A percentile compares a stretch with the other conserved stretches of the same genome.
Conservation (phyloP, 352 stramenopile species). For the Vaucheria bursata region DNA sequence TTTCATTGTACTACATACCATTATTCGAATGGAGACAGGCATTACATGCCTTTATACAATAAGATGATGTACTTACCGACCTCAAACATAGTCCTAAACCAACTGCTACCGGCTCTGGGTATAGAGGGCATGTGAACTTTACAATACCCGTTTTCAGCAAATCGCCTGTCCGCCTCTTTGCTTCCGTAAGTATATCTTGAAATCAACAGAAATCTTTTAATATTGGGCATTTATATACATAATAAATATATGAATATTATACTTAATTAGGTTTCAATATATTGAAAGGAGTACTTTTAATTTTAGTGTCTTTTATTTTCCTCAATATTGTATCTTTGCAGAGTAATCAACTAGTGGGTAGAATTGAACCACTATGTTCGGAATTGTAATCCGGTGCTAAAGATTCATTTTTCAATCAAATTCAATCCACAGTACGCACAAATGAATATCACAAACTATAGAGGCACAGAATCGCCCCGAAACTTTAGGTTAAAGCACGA, state of each 20-base stretch:
- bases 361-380: background rate
- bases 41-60: too few relatives aligned
- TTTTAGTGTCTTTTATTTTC: background rate
- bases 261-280: background rate
- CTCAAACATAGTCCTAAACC: constrained; percentile 46
- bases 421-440: too few relatives aligned
- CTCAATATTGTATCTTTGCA: constrained; percentile 1
- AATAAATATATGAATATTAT: constrained; percentile 12
- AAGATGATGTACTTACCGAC: too few relatives aligned
- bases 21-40: too few relatives aligned
- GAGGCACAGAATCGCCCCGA: too few relatives aligned
- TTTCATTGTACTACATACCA: too few relatives aligned
- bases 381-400: too few relatives aligned
- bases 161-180: constrained; percentile 19
- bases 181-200: constrained; percentile 27
- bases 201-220: background rate
- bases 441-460: too few relatives aligned
- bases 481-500: too few relatives aligned
- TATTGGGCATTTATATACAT: background rate
- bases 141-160: constrained; percentile 35
- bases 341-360: background rate
- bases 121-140: constrained; percentile 44
- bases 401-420: too few relatives aligned
- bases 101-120: constrained; percentile 34
- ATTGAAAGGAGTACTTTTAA: background rate